Base-by-base conservation (phyloP, 1,284 basidiomycete genomes). In the Puccinia triticina region DNA sequence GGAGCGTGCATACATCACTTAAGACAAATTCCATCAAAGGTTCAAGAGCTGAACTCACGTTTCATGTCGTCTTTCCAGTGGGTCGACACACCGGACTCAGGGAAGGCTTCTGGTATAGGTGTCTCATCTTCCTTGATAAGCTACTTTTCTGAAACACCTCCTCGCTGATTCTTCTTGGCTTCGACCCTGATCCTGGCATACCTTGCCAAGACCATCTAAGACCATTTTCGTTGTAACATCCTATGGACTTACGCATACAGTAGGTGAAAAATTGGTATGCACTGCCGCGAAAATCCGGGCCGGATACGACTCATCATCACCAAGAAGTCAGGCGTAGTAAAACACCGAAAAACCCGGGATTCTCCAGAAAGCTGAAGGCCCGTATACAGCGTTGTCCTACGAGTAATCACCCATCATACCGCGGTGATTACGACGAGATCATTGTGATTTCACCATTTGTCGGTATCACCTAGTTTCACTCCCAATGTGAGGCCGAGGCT, bases 141-240 rank as follows among this genome's bases (percentile, higher is more conserved):
- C 37, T 43, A 23, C 14, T 66, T 34, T 40, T 66, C 64, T 66
- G 64, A 66, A 66, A 66, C 64, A 8, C 43, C 37, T 66, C 64
- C 64, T 43, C 37, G 64, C 23, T 66, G 64, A 66, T 66, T 66
- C 37, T 57, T 57, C 55, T 57, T 57, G 55, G 55, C 55, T 57
- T 32, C 16, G 64, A 66, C 64, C 37, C 37, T 23, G 37, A 23
- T 16, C 12, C 23, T 66, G 11, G 29, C 12, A 4, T 43, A 32
- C 26, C 37, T 66, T 66, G 64, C 64, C 64, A 66, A 66, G 64
- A 43, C 12, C 37, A n/a, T 23, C 34, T 23, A 8, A n/a, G n/a
- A n/a, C n/a, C n/a, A n/a, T n/a, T n/a, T n/a, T 43, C 37, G 64
- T 12, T 66, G 37, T 32, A 66, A 43, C 64, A 40, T 61, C 59